Base-by-base conservation (phyloP, 2,329 filamentous ascomycete species). In the Talaromyces sp. region DNA sequence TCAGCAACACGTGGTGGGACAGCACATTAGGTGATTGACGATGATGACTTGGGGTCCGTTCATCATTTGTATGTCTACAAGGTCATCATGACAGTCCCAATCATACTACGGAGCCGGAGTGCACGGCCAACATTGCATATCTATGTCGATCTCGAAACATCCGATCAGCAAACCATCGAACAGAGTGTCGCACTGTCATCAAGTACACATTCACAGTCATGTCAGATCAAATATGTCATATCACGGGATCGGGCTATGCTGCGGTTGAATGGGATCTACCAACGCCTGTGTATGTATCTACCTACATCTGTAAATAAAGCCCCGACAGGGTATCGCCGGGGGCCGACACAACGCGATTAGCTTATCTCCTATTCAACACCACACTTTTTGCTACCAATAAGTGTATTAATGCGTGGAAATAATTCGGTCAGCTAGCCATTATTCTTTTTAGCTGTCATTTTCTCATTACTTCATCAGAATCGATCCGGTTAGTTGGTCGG, bases 181-280 rank as follows among this genome's bases (percentile, higher is more conserved):
- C 8, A 33, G 49, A 33, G 27, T 5, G 27, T 31, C 27, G 27
- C 27, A 31, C 27, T 27, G 27, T 54, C 19, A 54, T 33, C 27
- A 9, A 54, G 27, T 35, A 56, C 31, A 22, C 37, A 56, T 35
- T 19, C n/a, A 37, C 11, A 2, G 31, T 54, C 50, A 54, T 17
- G 22, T 54, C 50, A 54, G 13, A 54, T 22, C 10, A 56, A 25
- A 35, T 7, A 31, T 31, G 27, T 17, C 41, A 25, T 11, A 47
- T 60, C 58, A 60, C 58, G 58, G 27, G 58, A 60, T 35, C 25
- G n/a, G n/a, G 27, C 58, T 25, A 60, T 37, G 27, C 41, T 60
- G 58, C 41, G 57, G 39, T 45, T 31, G 57, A 11, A 19, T 45
- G 31, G 15, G 25, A 25, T 47, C 57, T 33, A n/a, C 25, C 49